phyloP scores from a whole-genome alignment of 805 yeast species.

The Phaffomyces opuntiae region DNA sequence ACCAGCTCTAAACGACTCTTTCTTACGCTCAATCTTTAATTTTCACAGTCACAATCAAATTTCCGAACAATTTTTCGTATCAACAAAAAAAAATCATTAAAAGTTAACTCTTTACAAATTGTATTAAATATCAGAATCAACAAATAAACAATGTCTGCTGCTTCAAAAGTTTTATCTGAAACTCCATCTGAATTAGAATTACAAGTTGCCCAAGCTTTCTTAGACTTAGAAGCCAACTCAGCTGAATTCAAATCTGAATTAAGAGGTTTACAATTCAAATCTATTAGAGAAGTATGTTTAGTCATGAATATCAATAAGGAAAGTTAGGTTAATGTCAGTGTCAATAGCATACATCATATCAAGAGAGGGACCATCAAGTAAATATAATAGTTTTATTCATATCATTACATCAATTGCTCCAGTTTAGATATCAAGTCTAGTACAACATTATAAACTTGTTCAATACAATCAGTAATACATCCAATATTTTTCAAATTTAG shows the following conservation, averaged over 20 bases:
- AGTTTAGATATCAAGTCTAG: no score
- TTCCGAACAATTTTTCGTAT: no score
- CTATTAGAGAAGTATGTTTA: slow-evolving; percentile 76
- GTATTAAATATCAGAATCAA: neutral
- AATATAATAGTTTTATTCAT: no score
- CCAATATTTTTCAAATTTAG: no score
- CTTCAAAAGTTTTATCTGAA: slow-evolving; percentile 88
- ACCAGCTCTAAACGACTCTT: no score
- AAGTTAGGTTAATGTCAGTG: neutral
- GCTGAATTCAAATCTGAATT: slow-evolving; percentile 96
- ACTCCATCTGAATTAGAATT: slow-evolving; percentile 98
- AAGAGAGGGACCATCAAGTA: no score
- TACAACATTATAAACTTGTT: no score
- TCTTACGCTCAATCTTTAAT: no score
- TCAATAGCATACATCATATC: neutral
- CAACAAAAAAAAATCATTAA: neutral
- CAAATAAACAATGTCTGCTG: slow-evolving; percentile 75
- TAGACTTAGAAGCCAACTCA: slow-evolving; percentile 90
- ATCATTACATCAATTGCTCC: no score
- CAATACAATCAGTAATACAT: no score
- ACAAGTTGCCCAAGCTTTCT: slow-evolving; percentile 98
- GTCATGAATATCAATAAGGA: neutral
- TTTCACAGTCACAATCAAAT: no score
- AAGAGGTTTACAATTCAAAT: slow-evolving; percentile 97
- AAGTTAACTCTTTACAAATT: neutral